A percentile compares a stretch with the other conserved stretches of the same genome.
Conservation (phyloP, 805 yeast species). For the Cyberlindnera maritima region DNA sequence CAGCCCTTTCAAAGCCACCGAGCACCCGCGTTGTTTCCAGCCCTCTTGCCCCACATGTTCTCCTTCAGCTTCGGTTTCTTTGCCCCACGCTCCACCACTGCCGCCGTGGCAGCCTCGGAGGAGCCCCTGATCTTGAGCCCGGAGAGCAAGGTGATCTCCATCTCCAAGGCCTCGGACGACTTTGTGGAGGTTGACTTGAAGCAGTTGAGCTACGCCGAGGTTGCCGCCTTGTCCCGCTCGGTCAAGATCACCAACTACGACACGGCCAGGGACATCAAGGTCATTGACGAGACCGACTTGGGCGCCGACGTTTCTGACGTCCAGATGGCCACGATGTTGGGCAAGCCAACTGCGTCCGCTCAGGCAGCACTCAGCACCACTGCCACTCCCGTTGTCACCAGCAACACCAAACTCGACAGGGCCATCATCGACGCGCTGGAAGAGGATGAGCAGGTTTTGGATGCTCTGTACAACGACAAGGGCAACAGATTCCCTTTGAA, state of each 20-base stretch:
- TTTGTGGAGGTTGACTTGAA: constrained; percentile 46
- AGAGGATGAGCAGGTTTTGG: constrained; percentile 16
- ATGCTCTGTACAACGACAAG: constrained; percentile 21
- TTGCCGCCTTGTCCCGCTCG: constrained; percentile 35
- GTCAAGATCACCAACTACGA: constrained; percentile 2
- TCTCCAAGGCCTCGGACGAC: constrained; percentile 32
- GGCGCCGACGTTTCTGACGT: constrained; percentile 19
- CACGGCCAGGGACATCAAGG: constrained; percentile 6
- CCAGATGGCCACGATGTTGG: constrained; percentile 22
- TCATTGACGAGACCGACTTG: constrained; percentile 18
- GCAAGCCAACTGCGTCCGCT: no score
- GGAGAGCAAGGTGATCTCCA: constrained; percentile 18
- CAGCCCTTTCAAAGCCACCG: no score
- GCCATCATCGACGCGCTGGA: constrained; percentile 2
- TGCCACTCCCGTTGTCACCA: no score
- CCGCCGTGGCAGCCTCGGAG: background rate
- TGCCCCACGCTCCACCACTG: background rate
- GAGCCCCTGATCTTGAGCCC: constrained; percentile 14
- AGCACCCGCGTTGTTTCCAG: no score
- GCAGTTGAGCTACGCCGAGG: constrained; percentile 53
- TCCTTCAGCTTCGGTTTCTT: constrained; percentile 12
- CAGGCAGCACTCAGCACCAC: no score
- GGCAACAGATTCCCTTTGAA: constrained; percentile 22
- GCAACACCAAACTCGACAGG: background rate
- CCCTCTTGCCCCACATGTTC: constrained; percentile 4